Conservation (phyloP, 2,329 filamentous ascomycete genomes). For the Botrytis pseudocinerea region DNA sequence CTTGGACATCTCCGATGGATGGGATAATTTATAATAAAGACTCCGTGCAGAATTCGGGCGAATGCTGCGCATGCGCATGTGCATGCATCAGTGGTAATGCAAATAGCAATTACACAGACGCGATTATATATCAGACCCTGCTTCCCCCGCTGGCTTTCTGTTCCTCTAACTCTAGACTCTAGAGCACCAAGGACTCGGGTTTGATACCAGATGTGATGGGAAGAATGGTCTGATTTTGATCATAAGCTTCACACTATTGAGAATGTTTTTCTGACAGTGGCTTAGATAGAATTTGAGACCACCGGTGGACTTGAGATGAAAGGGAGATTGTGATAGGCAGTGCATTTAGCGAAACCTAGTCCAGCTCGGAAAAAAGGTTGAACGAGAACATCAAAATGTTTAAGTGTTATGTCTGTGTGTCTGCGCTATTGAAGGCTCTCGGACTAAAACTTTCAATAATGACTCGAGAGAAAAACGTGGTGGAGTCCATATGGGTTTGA, state of each 20-base stretch:
- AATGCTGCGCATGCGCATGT: not conserved
- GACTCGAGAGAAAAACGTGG: not conserved
- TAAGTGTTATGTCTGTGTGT: conserved; percentile 9
- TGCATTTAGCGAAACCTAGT: not conserved
- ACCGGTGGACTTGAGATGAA: not conserved
- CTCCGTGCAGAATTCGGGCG: not conserved
- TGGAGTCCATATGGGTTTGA: not conserved
- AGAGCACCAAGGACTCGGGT: not conserved
- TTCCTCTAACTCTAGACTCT: not conserved
- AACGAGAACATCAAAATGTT: not conserved
- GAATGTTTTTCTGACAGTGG: not conserved
- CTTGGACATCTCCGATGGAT: not conserved
- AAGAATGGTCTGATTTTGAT: not conserved
- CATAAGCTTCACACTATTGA: not conserved
- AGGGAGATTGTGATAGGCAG: not conserved
- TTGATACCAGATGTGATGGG: not conserved
- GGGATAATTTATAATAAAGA: not conserved
- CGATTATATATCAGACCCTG: not conserved
- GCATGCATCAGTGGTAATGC: not conserved
- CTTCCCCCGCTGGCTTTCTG: not conserved
- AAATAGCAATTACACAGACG: not conserved
- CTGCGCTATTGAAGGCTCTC: conserved; percentile 5
- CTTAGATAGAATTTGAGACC: not conserved
- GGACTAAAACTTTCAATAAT: conserved; percentile 4
- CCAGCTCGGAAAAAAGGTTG: not conserved